phyloP scores from a whole-genome alignment of 2,329 filamentous ascomycete species.

The Arthrobotrys pseudoclavata region DNA sequence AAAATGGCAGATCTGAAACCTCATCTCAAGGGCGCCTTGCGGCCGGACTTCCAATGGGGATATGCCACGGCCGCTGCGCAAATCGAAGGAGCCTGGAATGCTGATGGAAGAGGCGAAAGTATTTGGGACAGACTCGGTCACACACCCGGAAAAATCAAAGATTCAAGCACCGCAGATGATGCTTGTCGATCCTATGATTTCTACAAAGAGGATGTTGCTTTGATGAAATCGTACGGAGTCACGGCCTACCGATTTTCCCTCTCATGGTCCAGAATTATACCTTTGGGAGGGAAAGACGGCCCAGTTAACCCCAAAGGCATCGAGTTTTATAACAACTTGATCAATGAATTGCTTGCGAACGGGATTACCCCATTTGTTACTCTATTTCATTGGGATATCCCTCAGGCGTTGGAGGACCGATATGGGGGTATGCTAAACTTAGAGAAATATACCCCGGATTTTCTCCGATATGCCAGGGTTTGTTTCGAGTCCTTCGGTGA shows the following conservation, averaged over 20 bases:
- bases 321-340: slow-evolving; percentile 73
- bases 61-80: slow-evolving; percentile 68
- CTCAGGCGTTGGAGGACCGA: slow-evolving; percentile 72
- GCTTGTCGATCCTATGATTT: slow-evolving; percentile 67
- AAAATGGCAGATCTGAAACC: slow-evolving; percentile 50
- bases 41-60: slow-evolving; percentile 67
- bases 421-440: slow-evolving; percentile 75
- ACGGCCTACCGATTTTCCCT: slow-evolving; percentile 76
- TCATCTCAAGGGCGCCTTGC: slow-evolving; percentile 64
- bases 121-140: slow-evolving; percentile 68
- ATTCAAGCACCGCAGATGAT: slow-evolving; percentile 67
- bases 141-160: slow-evolving; percentile 66
- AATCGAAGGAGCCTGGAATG: slow-evolving; percentile 68
- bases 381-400: slow-evolving; percentile 77
- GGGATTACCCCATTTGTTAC: slow-evolving; percentile 75
- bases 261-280: slow-evolving; percentile 76
- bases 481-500: slow-evolving; percentile 73
- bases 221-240: slow-evolving; percentile 73
- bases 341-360: slow-evolving; percentile 73
- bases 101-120: slow-evolving; percentile 67
- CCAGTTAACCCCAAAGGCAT: slow-evolving; percentile 74
- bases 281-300: slow-evolving; percentile 74
- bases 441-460: slow-evolving; percentile 74
- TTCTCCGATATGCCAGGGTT: slow-evolving; percentile 72
- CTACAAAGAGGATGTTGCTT: slow-evolving; percentile 71